Conservation (phyloP, 1,284 basidiomycete genomes). For the Trichosporon ovoides region DNA sequence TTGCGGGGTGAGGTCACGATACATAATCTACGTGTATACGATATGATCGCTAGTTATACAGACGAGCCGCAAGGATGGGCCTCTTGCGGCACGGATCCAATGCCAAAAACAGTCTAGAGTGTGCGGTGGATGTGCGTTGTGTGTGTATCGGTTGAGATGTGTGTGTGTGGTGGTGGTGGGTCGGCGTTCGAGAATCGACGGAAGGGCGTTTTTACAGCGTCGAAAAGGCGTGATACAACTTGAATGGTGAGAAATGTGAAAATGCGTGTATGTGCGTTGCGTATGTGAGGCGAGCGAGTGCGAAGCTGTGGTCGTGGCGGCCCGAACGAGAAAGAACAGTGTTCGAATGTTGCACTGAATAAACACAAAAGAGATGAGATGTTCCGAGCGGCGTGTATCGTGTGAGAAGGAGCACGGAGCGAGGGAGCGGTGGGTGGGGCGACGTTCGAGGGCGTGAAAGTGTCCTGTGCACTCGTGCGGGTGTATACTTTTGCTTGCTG, state of each 20-base stretch:
- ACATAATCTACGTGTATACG: conserved; percentile 5
- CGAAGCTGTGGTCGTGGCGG: background rate
- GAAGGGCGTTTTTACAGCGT: conserved; percentile 4
- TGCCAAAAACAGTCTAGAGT: background rate
- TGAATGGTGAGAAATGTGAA: background rate
- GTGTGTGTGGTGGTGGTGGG: background rate
- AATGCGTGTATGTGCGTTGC: conserved; percentile 6
- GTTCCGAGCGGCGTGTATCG: background rate
- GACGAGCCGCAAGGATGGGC: background rate
- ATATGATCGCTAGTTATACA: conserved; percentile 3
- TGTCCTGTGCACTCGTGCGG: background rate
- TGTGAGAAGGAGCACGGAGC: background rate
- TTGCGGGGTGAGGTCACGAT: background rate
- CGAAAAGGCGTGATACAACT: conserved; percentile 2
- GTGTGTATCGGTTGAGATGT: no score
- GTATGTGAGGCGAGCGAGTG: background rate
- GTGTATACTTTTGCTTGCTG: background rate
- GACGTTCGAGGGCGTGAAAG: background rate
- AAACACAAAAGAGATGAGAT: background rate
- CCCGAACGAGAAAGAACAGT: background rate
- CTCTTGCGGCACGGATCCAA: background rate
- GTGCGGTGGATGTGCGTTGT: no score
- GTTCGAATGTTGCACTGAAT: background rate
- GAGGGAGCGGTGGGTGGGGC: background rate
- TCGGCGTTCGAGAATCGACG: background rate